Conservation (phyloP, 2,329 filamentous ascomycete species). For the Hyphodiscus sp. region DNA sequence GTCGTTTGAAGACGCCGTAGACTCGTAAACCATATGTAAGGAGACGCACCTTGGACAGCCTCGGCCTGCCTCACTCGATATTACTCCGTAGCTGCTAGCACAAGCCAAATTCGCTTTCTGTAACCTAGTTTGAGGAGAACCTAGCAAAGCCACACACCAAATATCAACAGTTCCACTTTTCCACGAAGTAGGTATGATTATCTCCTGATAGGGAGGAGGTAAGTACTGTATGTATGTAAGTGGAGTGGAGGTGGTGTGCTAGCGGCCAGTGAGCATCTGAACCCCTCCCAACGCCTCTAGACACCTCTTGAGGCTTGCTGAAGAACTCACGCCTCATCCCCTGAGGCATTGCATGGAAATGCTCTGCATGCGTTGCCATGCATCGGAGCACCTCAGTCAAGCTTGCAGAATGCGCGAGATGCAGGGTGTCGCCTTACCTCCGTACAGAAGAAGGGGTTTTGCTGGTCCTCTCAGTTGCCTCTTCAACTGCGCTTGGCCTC, state of each 20-base stretch:
- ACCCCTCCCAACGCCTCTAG: too few species aligned
- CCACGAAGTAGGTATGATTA: too few species aligned
- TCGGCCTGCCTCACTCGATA: too few species aligned
- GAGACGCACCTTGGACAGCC: too few species aligned
- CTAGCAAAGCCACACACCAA: not conserved
- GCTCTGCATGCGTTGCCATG: not conserved
- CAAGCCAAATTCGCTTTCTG: not conserved
- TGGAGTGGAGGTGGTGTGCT: not conserved
- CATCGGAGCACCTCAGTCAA: constrained; percentile 2
- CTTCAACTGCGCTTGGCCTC: too few species aligned
- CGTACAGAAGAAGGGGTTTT: not conserved
- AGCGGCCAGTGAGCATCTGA: too few species aligned
- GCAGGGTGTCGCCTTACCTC: too few species aligned
- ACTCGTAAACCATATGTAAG: too few species aligned
- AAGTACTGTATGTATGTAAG: too few species aligned
- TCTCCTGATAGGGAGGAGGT: too few species aligned
- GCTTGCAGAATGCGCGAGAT: not conserved
- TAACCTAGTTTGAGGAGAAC: not conserved
- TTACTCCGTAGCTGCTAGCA: not conserved
- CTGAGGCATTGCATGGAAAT: not conserved
- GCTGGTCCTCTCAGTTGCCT: too few species aligned
- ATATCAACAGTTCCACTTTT: too few species aligned
- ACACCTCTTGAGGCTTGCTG: not conserved
- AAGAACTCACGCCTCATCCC: not conserved
- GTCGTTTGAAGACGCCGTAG: not conserved